Percentiles rank a stretch among this genome's conserved stretches.
These are phyloP conservation scores for Pisolithus tinctorius DNA, from an alignment of 768 basidiomycete species.

Conservation along the genomic window DNA sequence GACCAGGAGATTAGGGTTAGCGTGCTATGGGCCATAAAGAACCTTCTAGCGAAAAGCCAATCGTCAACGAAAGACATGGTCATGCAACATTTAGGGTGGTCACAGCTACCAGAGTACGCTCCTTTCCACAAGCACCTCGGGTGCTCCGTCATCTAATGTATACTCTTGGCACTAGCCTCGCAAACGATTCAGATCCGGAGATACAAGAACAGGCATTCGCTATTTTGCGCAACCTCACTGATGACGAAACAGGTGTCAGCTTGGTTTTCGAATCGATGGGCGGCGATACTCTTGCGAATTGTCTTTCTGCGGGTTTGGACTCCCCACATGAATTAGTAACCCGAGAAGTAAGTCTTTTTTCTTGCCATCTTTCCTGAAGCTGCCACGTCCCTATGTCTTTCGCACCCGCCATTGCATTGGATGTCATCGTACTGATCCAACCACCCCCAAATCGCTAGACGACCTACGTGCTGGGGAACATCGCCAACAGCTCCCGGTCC, in stretches of 20 bases:
- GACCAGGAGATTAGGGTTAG: slow-evolving; percentile 58
- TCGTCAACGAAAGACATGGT: slow-evolving; percentile 57
- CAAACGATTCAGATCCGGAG: slow-evolving; percentile 44
- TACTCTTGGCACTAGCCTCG: slow-evolving; percentile 34
- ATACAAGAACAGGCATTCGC: slow-evolving; percentile 69
- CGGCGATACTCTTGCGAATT: slow-evolving; percentile 36
- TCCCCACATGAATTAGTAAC: slow-evolving; percentile 48
- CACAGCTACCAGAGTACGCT: slow-evolving; percentile 47
- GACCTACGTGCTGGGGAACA: slow-evolving; percentile 57
- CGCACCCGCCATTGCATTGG: too few relatives aligned
- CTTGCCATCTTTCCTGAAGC: background rate
- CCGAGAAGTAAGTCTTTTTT: slow-evolving; percentile 35
- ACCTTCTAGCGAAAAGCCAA: slow-evolving; percentile 60
- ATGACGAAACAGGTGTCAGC: slow-evolving; percentile 56
- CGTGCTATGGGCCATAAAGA: slow-evolving; percentile 85
- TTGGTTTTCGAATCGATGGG: slow-evolving; percentile 53
- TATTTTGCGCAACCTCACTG: slow-evolving; percentile 60
- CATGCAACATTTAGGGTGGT: slow-evolving; percentile 68
- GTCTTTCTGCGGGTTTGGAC: slow-evolving; percentile 43
- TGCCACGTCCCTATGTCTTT: background rate
- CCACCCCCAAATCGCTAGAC: slow-evolving; percentile 30
- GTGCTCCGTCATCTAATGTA: background rate
- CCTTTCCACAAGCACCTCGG: background rate
- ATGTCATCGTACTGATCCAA: too few relatives aligned
- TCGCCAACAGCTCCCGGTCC: slow-evolving; percentile 50